phyloP scores from a whole-genome alignment of 768 basidiomycete species.

The Russula olivacea region DNA sequence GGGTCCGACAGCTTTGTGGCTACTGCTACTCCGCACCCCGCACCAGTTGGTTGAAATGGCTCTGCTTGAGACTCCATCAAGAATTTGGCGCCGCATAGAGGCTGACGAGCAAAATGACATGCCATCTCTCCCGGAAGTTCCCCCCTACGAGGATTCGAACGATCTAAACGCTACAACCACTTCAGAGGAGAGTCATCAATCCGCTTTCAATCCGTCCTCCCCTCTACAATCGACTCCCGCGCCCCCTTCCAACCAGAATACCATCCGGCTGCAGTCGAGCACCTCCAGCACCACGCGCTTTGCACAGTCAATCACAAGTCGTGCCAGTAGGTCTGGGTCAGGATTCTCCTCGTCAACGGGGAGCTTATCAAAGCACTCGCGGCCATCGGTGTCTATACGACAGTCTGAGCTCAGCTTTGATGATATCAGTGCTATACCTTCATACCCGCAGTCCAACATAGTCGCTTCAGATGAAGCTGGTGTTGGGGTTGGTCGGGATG shows the following conservation, averaged over 20 bases:
- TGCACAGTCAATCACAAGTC: slow-evolving; percentile 47
- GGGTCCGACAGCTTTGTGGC: neutral
- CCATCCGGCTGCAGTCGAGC: slow-evolving; percentile 46
- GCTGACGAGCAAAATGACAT: slow-evolving; percentile 68
- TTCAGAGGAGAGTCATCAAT: slow-evolving; percentile 37
- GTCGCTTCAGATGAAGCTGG: slow-evolving; percentile 3
- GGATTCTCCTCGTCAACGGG: slow-evolving; percentile 24
- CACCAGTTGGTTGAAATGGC: slow-evolving; percentile 10
- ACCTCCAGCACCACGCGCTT: slow-evolving; percentile 46
- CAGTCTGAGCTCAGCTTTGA: slow-evolving; percentile 39
- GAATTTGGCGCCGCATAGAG: slow-evolving; percentile 80
- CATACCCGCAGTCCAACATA: slow-evolving; percentile 41
- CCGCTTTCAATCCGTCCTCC: slow-evolving; percentile 36
- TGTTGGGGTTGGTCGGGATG: slow-evolving; percentile 29
- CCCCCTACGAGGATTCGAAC: slow-evolving; percentile 60
- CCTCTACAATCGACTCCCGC: slow-evolving; percentile 68
- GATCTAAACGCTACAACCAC: slow-evolving; percentile 36
- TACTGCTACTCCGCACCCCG: neutral
- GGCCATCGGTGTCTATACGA: neutral
- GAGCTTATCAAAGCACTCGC: slow-evolving; percentile 14
- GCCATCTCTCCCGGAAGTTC: slow-evolving; percentile 76
- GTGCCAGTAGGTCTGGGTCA: slow-evolving; percentile 38
- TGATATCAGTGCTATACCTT: slow-evolving; percentile 53
- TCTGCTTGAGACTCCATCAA: slow-evolving; percentile 67
- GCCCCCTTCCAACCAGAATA: slow-evolving; percentile 44